Percentiles rank a stretch among this genome's conserved stretches.
Conservation (phyloP, 352 stramenopile species). For the Phytopythium litorale region DNA sequence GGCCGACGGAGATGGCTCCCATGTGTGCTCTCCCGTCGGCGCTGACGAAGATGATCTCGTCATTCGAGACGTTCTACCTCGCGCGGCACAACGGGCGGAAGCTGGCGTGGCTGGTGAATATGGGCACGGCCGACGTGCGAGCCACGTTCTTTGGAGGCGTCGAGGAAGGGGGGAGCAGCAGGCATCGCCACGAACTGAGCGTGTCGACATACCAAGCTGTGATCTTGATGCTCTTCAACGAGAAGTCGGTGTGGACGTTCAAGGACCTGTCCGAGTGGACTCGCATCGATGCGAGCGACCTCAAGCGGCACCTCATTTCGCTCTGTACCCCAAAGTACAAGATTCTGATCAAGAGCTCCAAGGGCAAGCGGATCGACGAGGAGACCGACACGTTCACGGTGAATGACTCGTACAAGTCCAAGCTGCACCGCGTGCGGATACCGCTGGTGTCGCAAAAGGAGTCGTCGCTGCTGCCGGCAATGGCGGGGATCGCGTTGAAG, state of each 20-base stretch:
- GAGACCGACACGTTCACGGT: slow-evolving; percentile 94
- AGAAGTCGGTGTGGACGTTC: slow-evolving; percentile 68
- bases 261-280: slow-evolving; percentile 90
- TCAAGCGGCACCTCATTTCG: slow-evolving; percentile 96
- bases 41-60: slow-evolving; percentile 74
- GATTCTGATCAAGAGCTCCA: slow-evolving; percentile 97
- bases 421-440: slow-evolving; percentile 86
- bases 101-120: slow-evolving; percentile 94
- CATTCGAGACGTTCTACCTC: slow-evolving; percentile 95
- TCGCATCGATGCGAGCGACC: slow-evolving; percentile 82
- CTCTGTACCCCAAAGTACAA: slow-evolving; percentile 97
- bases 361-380: slow-evolving; percentile 95
- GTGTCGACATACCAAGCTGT: slow-evolving; percentile 99
- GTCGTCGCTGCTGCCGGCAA: slow-evolving; percentile 44
- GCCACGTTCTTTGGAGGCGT: slow-evolving; percentile 82
- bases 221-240: slow-evolving; percentile 98
- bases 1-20: slow-evolving; percentile 81
- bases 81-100: slow-evolving; percentile 93
- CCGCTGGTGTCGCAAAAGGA: slow-evolving; percentile 84
- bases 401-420: slow-evolving; percentile 95
- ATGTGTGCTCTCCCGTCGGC: slow-evolving; percentile 81
- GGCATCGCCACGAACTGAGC: slow-evolving; percentile 91
- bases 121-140: slow-evolving; percentile 90
- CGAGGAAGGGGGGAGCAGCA: slow-evolving; percentile 17
- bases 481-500: slow-evolving; percentile 21